A percentile compares a stretch with the other conserved stretches of the same genome.
Conservation (phyloP, 805 yeast genomes). For the Ogataea methylovora region DNA sequence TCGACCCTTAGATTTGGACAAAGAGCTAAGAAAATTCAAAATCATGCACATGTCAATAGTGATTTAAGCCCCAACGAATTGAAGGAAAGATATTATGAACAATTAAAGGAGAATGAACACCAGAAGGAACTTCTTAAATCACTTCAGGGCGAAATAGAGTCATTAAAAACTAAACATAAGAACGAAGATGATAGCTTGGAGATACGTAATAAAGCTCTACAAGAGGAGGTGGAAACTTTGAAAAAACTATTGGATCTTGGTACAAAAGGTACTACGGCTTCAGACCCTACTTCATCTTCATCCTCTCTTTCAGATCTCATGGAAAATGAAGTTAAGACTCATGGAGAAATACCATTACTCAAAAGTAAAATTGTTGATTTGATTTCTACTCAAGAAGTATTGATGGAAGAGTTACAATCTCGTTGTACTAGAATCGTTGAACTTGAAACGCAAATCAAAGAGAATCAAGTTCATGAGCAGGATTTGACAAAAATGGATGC, state of each 20-base stretch:
- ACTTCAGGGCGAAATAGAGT: not conserved
- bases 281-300: no score
- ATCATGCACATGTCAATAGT: slow-evolving; percentile 52
- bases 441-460: slow-evolving; percentile 6
- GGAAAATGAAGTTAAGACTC: no score
- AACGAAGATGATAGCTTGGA: no score
- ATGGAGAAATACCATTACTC: no score
- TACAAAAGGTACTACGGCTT: no score
- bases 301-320: no score
- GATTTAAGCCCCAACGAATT: slow-evolving; percentile 16
- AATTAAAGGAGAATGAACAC: slow-evolving; percentile 13
- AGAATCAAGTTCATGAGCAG: slow-evolving; percentile 7
- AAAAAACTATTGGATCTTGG: no score
- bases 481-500: slow-evolving; percentile 35
- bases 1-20: slow-evolving; percentile 71
- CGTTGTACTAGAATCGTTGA: slow-evolving; percentile 11
- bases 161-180: no score
- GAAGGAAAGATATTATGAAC: slow-evolving; percentile 16
- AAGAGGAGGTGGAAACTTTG: no score
- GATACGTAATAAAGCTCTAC: no score
- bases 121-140: slow-evolving; percentile 8
- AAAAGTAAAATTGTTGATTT: slow-evolving; percentile 9
- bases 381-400: slow-evolving; percentile 6
- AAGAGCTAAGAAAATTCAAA: slow-evolving; percentile 61
- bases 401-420: slow-evolving; percentile 15